phyloP scores from a whole-genome alignment of 441 rosid genomes.

The Croton laevigatus region DNA sequence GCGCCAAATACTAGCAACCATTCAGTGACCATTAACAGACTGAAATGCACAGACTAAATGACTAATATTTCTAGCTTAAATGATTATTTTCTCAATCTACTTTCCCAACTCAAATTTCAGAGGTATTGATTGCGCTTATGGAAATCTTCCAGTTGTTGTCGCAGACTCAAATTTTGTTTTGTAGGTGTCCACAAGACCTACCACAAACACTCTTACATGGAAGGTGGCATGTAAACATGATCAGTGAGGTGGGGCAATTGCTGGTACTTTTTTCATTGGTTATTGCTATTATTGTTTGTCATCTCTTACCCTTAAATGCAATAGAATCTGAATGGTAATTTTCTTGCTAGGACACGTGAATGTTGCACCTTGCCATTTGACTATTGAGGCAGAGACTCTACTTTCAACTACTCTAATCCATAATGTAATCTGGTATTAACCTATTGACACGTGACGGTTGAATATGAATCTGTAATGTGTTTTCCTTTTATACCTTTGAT shows the following conservation, averaged over 20 bases:
- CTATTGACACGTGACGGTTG: slow-evolving; percentile 5
- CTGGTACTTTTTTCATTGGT: slow-evolving; percentile 45
- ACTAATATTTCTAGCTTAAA: too few species aligned
- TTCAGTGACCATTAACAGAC: too few species aligned
- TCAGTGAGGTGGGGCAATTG: slow-evolving; percentile 99
- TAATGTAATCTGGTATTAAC: slow-evolving; percentile 48
- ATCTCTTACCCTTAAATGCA: background rate
- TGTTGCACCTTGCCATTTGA: slow-evolving; percentile 99
- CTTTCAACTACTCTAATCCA: slow-evolving; percentile 98
- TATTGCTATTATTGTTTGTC: background rate
- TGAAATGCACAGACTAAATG: too few species aligned
- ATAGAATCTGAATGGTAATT: slow-evolving; percentile 10
- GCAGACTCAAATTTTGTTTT: slow-evolving; percentile 90
- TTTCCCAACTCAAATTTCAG: background rate
- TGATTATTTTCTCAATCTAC: slow-evolving; percentile 13
- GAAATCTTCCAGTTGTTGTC: slow-evolving; percentile 68
- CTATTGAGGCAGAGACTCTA: slow-evolving; percentile 92
- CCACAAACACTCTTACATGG: slow-evolving; percentile 99
- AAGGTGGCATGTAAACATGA: slow-evolving; percentile 99
- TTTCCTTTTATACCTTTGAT: too few species aligned
- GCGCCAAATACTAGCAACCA: too few species aligned
- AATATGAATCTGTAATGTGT: too few species aligned
- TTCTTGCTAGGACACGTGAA: slow-evolving; percentile 82
- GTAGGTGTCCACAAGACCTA: slow-evolving; percentile 96
- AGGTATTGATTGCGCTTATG: slow-evolving; percentile 7